Evolutionary conservation across 257 asterid species (phyloP).

Genomic region (Forsythia viridissima): DNA sequence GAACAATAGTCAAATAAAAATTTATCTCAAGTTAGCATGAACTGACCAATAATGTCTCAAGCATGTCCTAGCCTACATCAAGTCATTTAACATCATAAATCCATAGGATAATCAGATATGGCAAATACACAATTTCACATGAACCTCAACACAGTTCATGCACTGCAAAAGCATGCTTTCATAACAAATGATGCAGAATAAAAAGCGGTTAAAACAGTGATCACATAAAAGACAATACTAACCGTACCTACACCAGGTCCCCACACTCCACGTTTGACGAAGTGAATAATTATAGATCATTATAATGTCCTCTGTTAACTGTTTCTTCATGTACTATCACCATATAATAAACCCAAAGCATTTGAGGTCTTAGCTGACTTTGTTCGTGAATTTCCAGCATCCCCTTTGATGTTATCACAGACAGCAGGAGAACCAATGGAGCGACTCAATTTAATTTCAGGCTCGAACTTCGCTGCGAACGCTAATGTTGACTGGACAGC

Average conservation of each 20-base stretch:
- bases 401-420: constrained; percentile 18
- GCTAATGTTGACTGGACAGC: constrained; percentile 72
- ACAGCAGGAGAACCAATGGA: constrained; percentile 19
- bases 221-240: not conserved
- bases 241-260: not conserved
- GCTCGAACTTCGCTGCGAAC: constrained; percentile 73
- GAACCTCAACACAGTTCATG: not conserved
- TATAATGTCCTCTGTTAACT: not conserved
- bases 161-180: not conserved
- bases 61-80: not conserved
- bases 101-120: not conserved
- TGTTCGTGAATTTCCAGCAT: constrained; percentile 25
- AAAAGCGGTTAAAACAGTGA: not conserved
- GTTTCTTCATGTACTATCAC: not conserved
- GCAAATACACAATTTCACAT: not conserved
- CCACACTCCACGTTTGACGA: not conserved
- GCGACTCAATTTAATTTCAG: constrained; percentile 44
- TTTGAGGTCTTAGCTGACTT: constrained; percentile 6
- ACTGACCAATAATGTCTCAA: not conserved
- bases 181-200: not conserved
- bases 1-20: not conserved
- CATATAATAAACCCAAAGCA: not conserved
- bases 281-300: not conserved
- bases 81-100: not conserved
- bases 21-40: not conserved